These are phyloP conservation scores for Manihot esculenta DNA, from an alignment of 441 rosid species.

Conservation along the genomic window DNA sequence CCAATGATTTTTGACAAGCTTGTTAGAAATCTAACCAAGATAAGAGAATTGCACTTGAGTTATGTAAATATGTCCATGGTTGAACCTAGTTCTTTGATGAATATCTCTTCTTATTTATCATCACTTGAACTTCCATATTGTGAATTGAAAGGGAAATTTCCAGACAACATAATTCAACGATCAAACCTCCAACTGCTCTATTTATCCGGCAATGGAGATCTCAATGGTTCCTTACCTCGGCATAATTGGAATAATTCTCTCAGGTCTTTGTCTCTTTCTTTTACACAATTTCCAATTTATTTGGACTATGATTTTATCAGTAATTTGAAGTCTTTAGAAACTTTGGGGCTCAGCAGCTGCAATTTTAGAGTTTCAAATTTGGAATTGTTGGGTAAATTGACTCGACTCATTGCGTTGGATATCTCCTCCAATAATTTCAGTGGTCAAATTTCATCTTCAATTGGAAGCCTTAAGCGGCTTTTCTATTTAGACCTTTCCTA, in stretches of 20 bases:
- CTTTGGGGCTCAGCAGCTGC: too few species aligned
- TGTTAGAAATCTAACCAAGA: not conserved
- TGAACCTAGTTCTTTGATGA: not conserved
- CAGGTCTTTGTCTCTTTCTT: too few species aligned
- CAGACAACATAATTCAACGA: not conserved
- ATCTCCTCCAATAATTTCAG: not conserved
- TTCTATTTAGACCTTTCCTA: slow-evolving; percentile 33
- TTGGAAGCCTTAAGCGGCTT: not conserved
- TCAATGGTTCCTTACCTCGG: too few species aligned
- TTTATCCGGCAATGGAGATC: not conserved
- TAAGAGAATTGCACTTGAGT: not conserved
- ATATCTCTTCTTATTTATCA: not conserved
- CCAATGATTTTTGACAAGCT: not conserved
- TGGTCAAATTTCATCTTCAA: not conserved
- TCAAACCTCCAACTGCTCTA: not conserved
- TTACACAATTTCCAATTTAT: too few species aligned
- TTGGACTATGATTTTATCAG: too few species aligned
- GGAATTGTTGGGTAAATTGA: too few species aligned
- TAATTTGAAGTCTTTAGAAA: too few species aligned
- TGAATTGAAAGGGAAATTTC: not conserved
- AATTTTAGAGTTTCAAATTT: too few species aligned
- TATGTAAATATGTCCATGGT: not conserved
- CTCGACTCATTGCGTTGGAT: not conserved
- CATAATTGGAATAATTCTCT: too few species aligned
- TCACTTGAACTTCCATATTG: not conserved